A percentile compares a stretch with the other conserved stretches of the same genome.
Evolutionary conservation across 768 basidiomycete species (phyloP).

Genomic region (Termitomyces sp.): DNA sequence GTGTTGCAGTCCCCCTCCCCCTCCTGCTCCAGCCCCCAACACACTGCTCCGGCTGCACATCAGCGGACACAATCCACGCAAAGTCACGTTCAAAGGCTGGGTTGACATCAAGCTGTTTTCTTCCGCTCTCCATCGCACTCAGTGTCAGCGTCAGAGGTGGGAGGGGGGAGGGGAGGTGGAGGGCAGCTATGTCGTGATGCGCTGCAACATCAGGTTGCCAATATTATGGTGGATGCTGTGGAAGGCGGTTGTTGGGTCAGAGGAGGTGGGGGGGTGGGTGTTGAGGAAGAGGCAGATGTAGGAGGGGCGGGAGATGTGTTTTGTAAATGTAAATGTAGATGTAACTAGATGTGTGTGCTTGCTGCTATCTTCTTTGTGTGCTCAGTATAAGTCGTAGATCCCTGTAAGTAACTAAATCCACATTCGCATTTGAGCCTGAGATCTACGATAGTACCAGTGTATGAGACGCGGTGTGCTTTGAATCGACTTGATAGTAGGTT

Average conservation of each 20-base stretch:
- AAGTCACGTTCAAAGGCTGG: conserved; percentile 69
- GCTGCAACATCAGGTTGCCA: conserved; percentile 69
- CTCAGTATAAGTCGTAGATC: too few relatives aligned
- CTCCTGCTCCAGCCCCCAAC: conserved; percentile 36
- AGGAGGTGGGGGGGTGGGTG: conserved; percentile 57
- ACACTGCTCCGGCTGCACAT: conserved; percentile 39
- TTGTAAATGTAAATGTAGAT: not conserved
- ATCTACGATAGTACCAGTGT: too few relatives aligned
- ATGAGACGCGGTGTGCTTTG: too few relatives aligned
- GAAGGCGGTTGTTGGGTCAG: conserved; percentile 56
- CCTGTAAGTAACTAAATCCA: too few relatives aligned
- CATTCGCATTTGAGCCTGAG: too few relatives aligned
- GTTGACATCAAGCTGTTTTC: conserved; percentile 65
- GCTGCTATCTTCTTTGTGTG: too few relatives aligned
- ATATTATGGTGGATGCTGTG: conserved; percentile 77
- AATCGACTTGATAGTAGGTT: too few relatives aligned
- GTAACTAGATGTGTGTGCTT: too few relatives aligned
- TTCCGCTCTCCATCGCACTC: too few relatives aligned
- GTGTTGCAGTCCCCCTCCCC: too few relatives aligned
- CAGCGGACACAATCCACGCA: conserved; percentile 67
- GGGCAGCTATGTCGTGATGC: conserved; percentile 70
- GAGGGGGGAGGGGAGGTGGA: conserved; percentile 35
- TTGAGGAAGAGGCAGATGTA: too few relatives aligned
- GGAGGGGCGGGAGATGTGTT: not conserved
- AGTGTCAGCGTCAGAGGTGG: too few relatives aligned